Conservation (phyloP, 2,329 filamentous ascomycete species). For the Botrytis sinoallii region DNA sequence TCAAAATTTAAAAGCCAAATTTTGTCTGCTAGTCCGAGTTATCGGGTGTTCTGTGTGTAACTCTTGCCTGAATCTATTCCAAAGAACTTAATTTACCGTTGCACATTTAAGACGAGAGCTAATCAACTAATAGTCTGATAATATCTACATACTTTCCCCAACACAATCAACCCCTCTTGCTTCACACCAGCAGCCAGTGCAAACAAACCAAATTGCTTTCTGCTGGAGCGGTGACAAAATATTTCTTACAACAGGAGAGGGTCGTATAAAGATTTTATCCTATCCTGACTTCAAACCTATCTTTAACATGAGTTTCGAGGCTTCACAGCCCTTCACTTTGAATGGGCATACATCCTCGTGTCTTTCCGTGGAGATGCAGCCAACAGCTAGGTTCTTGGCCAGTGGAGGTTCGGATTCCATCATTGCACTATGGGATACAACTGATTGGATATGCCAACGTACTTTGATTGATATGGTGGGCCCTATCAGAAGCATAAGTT, state of each 20-base stretch:
- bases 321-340: conserved; percentile 54
- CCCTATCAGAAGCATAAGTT: conserved; percentile 67
- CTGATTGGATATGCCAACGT: conserved; percentile 71
- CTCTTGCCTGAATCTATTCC: neutral
- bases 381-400: conserved; percentile 67
- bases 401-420: conserved; percentile 74
- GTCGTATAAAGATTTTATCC: conserved; percentile 65
- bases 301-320: conserved; percentile 46
- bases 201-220: conserved; percentile 72
- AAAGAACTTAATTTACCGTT: neutral
- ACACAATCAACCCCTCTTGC: conserved; percentile 53
- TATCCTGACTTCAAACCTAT: conserved; percentile 63
- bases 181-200: conserved; percentile 57
- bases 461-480: conserved; percentile 68
- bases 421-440: conserved; percentile 74
- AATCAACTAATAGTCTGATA: conserved; percentile 50
- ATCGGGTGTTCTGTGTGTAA: neutral
- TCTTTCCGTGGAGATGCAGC: conserved; percentile 65
- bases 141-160: conserved; percentile 61
- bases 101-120: neutral
- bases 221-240: conserved; percentile 70
- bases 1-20: neutral
- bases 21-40: neutral
- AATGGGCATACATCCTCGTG: conserved; percentile 73
- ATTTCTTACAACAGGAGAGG: conserved; percentile 68